These are phyloP conservation scores for Aspergillus diversus DNA, from an alignment of 495 filamentous ascomycete species.

Conservation along the genomic window DNA sequence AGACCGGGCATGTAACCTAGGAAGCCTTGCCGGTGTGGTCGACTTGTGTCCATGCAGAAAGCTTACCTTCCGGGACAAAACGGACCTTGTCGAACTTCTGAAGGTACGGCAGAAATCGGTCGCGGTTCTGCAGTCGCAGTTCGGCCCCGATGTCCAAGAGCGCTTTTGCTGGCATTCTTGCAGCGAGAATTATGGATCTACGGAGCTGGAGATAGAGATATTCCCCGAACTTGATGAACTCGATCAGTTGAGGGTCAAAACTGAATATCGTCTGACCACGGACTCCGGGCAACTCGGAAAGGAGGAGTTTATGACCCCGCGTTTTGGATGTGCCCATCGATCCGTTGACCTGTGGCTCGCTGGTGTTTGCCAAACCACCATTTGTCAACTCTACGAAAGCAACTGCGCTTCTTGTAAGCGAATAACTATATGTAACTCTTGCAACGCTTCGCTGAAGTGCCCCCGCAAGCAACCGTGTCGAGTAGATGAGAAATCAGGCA, in stretches of 20 bases:
- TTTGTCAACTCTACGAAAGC: constrained; percentile 45
- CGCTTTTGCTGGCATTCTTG: constrained; percentile 52
- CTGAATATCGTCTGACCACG: constrained; percentile 47
- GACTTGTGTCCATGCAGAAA: constrained; percentile 54
- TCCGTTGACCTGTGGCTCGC: constrained; percentile 52
- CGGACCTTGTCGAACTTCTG: constrained; percentile 42
- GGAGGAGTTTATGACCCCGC: constrained; percentile 43
- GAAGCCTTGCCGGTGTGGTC: constrained; percentile 46
- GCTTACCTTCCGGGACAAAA: constrained; percentile 48
- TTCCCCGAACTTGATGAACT: constrained; percentile 43
- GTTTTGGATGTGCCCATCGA: constrained; percentile 36
- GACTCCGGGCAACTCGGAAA: constrained; percentile 45
- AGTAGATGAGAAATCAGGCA: constrained; percentile 28
- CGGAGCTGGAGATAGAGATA: constrained; percentile 41
- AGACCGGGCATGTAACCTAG: constrained; percentile 42
- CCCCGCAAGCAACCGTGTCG: constrained; percentile 41
- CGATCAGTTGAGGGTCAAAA: constrained; percentile 39
- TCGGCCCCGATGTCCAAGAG: constrained; percentile 35
- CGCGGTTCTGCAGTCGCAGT: constrained; percentile 33
- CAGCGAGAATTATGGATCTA: constrained; percentile 46
- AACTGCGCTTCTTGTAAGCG: constrained; percentile 44
- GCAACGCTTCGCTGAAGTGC: constrained; percentile 42
- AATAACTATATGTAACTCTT: constrained; percentile 46
- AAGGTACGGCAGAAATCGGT: constrained; percentile 37
- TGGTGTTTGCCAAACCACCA: constrained; percentile 46